phyloP scores from a whole-genome alignment of 805 yeast species.

The Phaffomyces thermotolerans region DNA sequence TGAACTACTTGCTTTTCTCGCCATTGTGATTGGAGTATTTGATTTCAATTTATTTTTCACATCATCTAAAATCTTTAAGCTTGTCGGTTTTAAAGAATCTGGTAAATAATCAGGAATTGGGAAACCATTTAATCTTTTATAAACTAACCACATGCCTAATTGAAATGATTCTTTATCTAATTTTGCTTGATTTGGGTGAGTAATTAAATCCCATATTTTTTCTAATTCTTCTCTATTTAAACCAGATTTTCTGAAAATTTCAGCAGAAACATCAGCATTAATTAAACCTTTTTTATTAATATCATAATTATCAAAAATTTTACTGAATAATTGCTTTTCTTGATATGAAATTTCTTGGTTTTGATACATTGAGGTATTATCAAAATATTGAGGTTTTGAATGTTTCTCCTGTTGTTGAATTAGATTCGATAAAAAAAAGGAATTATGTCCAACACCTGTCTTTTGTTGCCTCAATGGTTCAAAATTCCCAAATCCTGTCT shows the following conservation, averaged over 20 bases:
- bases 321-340: conserved; percentile 81
- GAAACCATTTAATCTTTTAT: conserved; percentile 80
- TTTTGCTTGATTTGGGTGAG: conserved; percentile 76
- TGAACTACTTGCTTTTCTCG: conserved; percentile 23
- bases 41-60: conserved; percentile 47
- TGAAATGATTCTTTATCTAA: conserved; percentile 90
- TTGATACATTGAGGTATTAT: conserved; percentile 22
- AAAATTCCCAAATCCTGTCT: conserved; percentile 40
- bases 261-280: conserved; percentile 80
- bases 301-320: conserved; percentile 88
- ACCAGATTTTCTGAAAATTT: conserved; percentile 86
- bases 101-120: conserved; percentile 78
- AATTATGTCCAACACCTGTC: conserved; percentile 38
- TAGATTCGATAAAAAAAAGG: conserved; percentile 37
- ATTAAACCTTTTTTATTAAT: conserved; percentile 58
- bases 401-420: conserved; percentile 50
- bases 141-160: conserved; percentile 94
- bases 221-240: conserved; percentile 83
- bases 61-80: conserved; percentile 65
- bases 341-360: conserved; percentile 60
- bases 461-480: conserved; percentile 35
- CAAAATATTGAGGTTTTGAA: conserved; percentile 1
- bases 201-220: conserved; percentile 84
- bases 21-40: conserved; percentile 7
- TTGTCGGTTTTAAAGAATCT: conserved; percentile 85